A percentile compares a stretch with the other conserved stretches of the same genome.
Conservation (phyloP, 768 basidiomycete genomes). For the Steccherinum ochraceum region DNA sequence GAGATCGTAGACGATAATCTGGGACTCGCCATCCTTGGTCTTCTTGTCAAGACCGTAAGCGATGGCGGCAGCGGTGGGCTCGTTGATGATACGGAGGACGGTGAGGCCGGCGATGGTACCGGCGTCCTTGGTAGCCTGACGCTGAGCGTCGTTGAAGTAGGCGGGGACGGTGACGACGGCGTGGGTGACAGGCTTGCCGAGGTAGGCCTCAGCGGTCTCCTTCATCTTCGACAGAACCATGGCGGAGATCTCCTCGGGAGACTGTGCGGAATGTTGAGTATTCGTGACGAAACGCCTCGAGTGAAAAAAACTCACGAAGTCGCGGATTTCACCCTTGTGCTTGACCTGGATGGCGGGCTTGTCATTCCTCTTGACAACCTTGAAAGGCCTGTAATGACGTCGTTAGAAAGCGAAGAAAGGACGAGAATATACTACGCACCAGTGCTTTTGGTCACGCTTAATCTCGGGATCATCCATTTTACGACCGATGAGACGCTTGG, state of each 20-base stretch:
- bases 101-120: slow-evolving; percentile 36
- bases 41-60: slow-evolving; percentile 41
- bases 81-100: slow-evolving; percentile 42
- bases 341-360: slow-evolving; percentile 77
- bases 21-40: slow-evolving; percentile 35
- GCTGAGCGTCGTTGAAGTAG: slow-evolving; percentile 99
- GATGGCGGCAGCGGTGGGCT: slow-evolving; percentile 44
- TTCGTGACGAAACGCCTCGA: too few species aligned
- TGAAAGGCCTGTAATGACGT: slow-evolving; percentile 58
- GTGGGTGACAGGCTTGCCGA: slow-evolving; percentile 93
- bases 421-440: too few species aligned
- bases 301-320: slow-evolving; percentile 60
- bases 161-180: slow-evolving; percentile 98
- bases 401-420: too few species aligned
- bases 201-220: slow-evolving; percentile 98
- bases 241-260: slow-evolving; percentile 90
- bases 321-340: slow-evolving; percentile 72
- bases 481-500: slow-evolving; percentile 91
- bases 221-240: slow-evolving; percentile 98
- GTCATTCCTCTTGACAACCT: slow-evolving; percentile 67
- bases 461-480: slow-evolving; percentile 78
- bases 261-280: slow-evolving; percentile 44
- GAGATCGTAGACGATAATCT: slow-evolving; percentile 53
- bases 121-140: slow-evolving; percentile 93
- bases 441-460: slow-evolving; percentile 82